phyloP scores from a whole-genome alignment of 2,329 filamentous ascomycete species.

The Mycosphaerella sp. region DNA sequence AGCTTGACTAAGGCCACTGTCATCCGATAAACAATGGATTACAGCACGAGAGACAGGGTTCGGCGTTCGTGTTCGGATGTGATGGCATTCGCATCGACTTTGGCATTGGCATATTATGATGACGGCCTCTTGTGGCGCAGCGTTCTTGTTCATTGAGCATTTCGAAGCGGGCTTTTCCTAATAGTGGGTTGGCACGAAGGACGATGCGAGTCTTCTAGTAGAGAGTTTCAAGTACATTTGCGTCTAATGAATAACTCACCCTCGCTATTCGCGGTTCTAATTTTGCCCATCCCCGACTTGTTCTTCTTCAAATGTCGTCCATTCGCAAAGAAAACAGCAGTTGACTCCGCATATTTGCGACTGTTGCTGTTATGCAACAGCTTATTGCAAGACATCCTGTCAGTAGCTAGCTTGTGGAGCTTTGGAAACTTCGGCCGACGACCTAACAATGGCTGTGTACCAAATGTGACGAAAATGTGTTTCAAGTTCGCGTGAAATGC shows the following conservation, averaged over 20 bases:
- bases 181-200: background rate
- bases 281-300: background rate
- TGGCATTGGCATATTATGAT: conserved; percentile 3
- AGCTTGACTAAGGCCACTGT: conserved; percentile 94
- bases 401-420: too few relatives aligned
- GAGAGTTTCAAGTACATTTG: conserved; percentile 1
- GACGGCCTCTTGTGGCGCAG: conserved; percentile 3
- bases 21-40: conserved; percentile 25
- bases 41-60: background rate
- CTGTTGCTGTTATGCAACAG: too few relatives aligned
- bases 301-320: background rate
- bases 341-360: too few relatives aligned
- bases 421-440: too few relatives aligned
- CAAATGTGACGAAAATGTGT: too few relatives aligned
- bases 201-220: background rate
- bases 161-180: conserved; percentile 1
- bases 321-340: background rate
- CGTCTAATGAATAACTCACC: conserved; percentile 10
- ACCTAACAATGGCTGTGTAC: too few relatives aligned
- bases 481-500: too few relatives aligned
- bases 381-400: too few relatives aligned
- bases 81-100: background rate
- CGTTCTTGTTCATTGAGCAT: background rate
- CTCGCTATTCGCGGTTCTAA: background rate
- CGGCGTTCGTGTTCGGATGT: background rate